Evolutionary conservation across 2,329 filamentous ascomycete genomes (phyloP).

Genomic region (Zymoseptoria pseudotritici): DNA sequence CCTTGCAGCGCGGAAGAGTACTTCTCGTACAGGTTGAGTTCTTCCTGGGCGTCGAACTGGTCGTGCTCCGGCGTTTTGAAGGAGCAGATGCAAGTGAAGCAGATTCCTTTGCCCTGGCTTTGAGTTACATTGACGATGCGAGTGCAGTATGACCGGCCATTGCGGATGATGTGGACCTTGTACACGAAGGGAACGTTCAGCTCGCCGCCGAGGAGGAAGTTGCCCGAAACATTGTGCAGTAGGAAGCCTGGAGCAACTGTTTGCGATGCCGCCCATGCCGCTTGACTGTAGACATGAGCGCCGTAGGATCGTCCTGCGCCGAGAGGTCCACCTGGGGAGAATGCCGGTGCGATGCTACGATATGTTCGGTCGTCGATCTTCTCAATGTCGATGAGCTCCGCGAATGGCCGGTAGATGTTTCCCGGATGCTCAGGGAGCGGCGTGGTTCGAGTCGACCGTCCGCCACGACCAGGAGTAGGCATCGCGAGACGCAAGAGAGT

Average conservation of each 20-base stretch:
- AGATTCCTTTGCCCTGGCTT: slow-evolving; percentile 36
- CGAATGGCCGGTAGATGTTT: slow-evolving; percentile 33
- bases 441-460: slow-evolving; percentile 6
- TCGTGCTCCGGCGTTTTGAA: slow-evolving; percentile 42
- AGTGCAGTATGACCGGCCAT: slow-evolving; percentile 47
- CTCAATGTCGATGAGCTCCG: slow-evolving; percentile 35
- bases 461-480: slow-evolving; percentile 4
- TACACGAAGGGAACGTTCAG: slow-evolving; percentile 45
- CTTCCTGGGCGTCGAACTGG: slow-evolving; percentile 30
- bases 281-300: slow-evolving; percentile 52
- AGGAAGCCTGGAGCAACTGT: slow-evolving; percentile 45
- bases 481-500: neutral
- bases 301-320: slow-evolving; percentile 42
- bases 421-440: slow-evolving; percentile 15
- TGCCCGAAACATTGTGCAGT: slow-evolving; percentile 48
- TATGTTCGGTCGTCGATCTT: slow-evolving; percentile 35
- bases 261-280: slow-evolving; percentile 49
- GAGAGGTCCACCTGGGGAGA: slow-evolving; percentile 34
- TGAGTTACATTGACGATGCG: slow-evolving; percentile 47
- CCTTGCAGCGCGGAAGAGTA: slow-evolving; percentile 30
- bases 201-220: slow-evolving; percentile 44
- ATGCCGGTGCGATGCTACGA: slow-evolving; percentile 35
- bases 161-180: slow-evolving; percentile 43
- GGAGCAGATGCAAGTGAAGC: slow-evolving; percentile 47
- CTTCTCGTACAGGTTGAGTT: slow-evolving; percentile 28